Evolutionary conservation across 2,329 filamentous ascomycete species (phyloP).

Genomic region (Pseudopyricularia javanii): DNA sequence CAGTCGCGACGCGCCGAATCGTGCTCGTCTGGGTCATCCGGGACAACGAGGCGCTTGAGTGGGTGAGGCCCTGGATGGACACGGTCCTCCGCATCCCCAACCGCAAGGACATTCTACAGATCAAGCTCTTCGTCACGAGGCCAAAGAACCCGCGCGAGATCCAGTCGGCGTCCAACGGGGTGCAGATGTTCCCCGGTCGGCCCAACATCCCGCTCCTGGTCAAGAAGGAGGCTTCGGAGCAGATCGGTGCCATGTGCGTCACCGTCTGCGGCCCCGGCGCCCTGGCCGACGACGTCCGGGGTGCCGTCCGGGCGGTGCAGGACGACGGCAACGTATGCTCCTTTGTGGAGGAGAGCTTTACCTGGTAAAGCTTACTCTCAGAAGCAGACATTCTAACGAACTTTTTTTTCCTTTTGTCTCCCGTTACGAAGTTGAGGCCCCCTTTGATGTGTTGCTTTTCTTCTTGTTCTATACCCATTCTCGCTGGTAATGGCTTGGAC

Average conservation of each 20-base stretch:
- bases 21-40: slow-evolving; percentile 90
- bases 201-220: slow-evolving; percentile 75
- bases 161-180: slow-evolving; percentile 60
- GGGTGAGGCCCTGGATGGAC: slow-evolving; percentile 81
- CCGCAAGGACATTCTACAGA: slow-evolving; percentile 69
- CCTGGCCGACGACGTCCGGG: slow-evolving; percentile 63
- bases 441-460: background rate
- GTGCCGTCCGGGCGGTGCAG: slow-evolving; percentile 52
- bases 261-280: slow-evolving; percentile 67
- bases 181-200: slow-evolving; percentile 85
- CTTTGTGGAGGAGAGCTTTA: slow-evolving; percentile 69
- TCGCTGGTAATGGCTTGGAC: background rate
- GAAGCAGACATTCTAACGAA: background rate
- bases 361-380: slow-evolving; percentile 34
- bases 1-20: slow-evolving; percentile 67
- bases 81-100: slow-evolving; percentile 64
- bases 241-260: slow-evolving; percentile 81
- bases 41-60: slow-evolving; percentile 78
- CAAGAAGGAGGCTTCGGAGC: slow-evolving; percentile 66
- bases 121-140: slow-evolving; percentile 82
- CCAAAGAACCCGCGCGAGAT: slow-evolving; percentile 78
- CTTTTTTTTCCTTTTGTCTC: background rate
- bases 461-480: background rate
- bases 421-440: background rate
- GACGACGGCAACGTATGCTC: slow-evolving; percentile 52